Evolutionary conservation across 306 rosid species (phyloP).

Genomic region (Luffa aegyptiaca): DNA sequence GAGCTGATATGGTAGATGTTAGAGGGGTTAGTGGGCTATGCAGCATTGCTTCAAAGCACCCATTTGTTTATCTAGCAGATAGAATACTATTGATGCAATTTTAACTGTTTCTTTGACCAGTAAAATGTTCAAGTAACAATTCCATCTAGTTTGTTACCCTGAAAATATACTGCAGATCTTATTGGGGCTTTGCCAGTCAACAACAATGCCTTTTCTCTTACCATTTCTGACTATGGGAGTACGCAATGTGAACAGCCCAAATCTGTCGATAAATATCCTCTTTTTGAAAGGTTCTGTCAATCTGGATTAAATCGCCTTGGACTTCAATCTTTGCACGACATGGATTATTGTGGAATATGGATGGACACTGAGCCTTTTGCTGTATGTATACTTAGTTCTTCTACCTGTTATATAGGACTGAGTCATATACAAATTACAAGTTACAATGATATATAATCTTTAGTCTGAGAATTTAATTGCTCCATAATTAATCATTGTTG

Average conservation of each 20-base stretch:
- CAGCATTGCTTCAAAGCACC: neutral
- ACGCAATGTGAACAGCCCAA: constrained; percentile 23
- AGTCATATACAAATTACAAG: neutral
- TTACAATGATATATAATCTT: neutral
- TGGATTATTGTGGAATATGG: constrained; percentile 50
- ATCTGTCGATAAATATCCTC: constrained; percentile 24
- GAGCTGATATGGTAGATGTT: neutral
- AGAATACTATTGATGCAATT: neutral
- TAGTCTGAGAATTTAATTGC: neutral
- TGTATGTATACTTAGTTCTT: neutral
- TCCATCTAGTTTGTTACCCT: neutral
- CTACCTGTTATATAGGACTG: neutral
- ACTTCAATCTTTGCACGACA: constrained; percentile 31
- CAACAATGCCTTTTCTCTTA: constrained; percentile 14
- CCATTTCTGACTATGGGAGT: constrained; percentile 19
- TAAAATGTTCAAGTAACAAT: neutral
- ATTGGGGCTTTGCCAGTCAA: constrained; percentile 13
- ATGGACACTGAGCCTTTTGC: constrained; percentile 50
- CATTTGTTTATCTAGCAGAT: neutral
- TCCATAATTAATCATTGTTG: neutral
- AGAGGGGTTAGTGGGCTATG: neutral
- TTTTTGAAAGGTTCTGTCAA: constrained; percentile 47
- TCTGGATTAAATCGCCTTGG: constrained; percentile 70
- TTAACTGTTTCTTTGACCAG: neutral
- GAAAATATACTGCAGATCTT: constrained; percentile 26